These are phyloP conservation scores for Pseudocercospora ulei DNA, from an alignment of 2,329 filamentous ascomycete genomes.

Conservation along the genomic window DNA sequence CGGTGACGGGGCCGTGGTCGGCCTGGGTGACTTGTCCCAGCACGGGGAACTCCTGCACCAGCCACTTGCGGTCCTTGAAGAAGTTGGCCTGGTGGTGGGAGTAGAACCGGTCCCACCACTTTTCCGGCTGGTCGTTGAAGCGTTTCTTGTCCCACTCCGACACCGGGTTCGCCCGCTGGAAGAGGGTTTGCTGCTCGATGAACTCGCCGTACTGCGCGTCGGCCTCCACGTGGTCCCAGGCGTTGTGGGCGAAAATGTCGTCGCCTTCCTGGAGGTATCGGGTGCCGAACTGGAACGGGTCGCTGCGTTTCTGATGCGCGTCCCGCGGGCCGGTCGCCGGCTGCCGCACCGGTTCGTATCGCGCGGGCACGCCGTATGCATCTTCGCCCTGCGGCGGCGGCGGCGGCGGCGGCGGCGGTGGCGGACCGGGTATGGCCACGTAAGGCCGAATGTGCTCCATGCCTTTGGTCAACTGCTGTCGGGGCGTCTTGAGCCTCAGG, in stretches of 20 bases:
- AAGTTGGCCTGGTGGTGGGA: slow-evolving; percentile 96
- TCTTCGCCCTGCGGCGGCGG: slow-evolving; percentile 32
- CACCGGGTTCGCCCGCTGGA: slow-evolving; percentile 76
- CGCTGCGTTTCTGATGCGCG: slow-evolving; percentile 73
- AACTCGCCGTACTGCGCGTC: slow-evolving; percentile 81
- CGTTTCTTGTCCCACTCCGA: slow-evolving; percentile 83
- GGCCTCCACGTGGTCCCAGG: slow-evolving; percentile 95
- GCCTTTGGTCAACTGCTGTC: slow-evolving; percentile 43
- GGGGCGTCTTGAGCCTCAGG: slow-evolving; percentile 28
- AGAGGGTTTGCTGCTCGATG: slow-evolving; percentile 70
- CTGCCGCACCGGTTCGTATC: slow-evolving; percentile 40
- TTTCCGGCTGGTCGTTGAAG: slow-evolving; percentile 84
- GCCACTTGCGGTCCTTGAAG: slow-evolving; percentile 97
- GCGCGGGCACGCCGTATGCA: slow-evolving; percentile 45
- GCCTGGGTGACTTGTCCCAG: slow-evolving; percentile 64
- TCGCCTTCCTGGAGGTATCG: slow-evolving; percentile 74
- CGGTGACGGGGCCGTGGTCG: slow-evolving; percentile 57
- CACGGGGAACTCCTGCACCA: slow-evolving; percentile 89
- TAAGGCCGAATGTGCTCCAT: slow-evolving; percentile 47
- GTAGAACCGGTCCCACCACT: slow-evolving; percentile 98
- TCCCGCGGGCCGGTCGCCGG: slow-evolving; percentile 53
- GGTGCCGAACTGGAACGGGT: slow-evolving; percentile 93
- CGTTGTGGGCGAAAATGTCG: slow-evolving; percentile 93
- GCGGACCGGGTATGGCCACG: slow-evolving; percentile 38
- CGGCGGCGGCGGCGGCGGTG: slow-evolving; percentile 24